Conservation (phyloP, 192 early-diverging fungal species). For the Dissophora globulifera region DNA sequence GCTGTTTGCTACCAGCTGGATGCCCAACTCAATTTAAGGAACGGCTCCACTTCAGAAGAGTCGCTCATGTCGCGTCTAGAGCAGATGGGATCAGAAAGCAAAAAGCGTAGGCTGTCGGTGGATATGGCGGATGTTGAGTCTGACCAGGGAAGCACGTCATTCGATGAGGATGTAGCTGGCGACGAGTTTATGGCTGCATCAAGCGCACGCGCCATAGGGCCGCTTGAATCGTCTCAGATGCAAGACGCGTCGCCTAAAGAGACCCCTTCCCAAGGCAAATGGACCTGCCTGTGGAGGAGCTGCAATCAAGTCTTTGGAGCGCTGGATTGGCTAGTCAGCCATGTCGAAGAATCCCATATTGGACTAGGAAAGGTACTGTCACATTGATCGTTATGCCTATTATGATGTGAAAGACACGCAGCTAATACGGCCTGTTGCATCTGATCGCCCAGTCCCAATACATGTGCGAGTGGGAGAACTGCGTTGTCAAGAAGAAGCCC, state of each 20-base stretch:
- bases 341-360: conserved; percentile 65
- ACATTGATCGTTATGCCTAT: no score
- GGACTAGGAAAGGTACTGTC: conserved; percentile 72
- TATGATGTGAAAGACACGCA: no score
- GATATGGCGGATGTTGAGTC: conserved; percentile 44
- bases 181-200: conserved; percentile 19
- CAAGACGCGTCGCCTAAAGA: conserved; percentile 17
- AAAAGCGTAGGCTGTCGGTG: conserved; percentile 44
- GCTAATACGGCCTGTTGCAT: no score
- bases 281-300: conserved; percentile 62
- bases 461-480: conserved; percentile 63
- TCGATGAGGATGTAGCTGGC: conserved; percentile 24
- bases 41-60: conserved; percentile 37
- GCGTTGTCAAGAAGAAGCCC: conserved; percentile 65
- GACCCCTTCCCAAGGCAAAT: conserved; percentile 34
- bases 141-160: conserved; percentile 31
- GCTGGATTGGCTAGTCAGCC: conserved; percentile 61
- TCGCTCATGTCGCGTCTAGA: conserved; percentile 47
- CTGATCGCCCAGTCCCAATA: conserved; percentile 61
- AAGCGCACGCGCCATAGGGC: conserved; percentile 14
- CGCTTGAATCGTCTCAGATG: conserved; percentile 6
- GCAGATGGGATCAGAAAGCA: conserved; percentile 19
- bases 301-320: conserved; percentile 56
- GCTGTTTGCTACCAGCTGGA: conserved; percentile 53
- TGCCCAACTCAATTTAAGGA: conserved; percentile 41